phyloP scores from a whole-genome alignment of 1,139 yeast species.

The Pichia sp. region DNA sequence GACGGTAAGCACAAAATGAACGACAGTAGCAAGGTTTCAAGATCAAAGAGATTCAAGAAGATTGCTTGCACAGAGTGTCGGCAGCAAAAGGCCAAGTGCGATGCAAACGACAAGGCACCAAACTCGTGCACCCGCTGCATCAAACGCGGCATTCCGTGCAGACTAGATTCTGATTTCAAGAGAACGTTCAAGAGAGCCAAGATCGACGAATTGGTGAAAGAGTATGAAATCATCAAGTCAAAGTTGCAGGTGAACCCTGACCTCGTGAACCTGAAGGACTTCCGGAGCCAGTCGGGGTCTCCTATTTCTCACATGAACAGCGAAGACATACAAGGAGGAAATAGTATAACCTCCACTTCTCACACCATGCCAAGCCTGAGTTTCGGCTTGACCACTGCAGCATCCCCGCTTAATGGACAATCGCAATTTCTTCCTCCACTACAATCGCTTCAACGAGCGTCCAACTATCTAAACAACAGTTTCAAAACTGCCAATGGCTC shows the following conservation, averaged over 20 bases:
- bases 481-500: not conserved
- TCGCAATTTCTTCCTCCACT: slow-evolving; percentile 1
- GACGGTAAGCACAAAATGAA: not conserved
- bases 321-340: not conserved
- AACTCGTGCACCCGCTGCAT: slow-evolving; percentile 79
- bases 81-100: slow-evolving; percentile 89
- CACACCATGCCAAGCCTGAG: not conserved
- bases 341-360: not conserved
- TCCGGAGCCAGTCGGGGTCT: not conserved
- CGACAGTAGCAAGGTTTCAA: not conserved
- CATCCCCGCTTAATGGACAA: not conserved
- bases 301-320: not conserved
- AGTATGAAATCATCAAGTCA: slow-evolving; percentile 49
- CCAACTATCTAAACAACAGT: not conserved
- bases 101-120: slow-evolving; percentile 74
- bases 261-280: not conserved
- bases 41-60: slow-evolving; percentile 37
- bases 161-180: slow-evolving; percentile 74
- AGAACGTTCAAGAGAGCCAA: slow-evolving; percentile 86
- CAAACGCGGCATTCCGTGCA: slow-evolving; percentile 66
- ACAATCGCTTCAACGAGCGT: not conserved
- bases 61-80: slow-evolving; percentile 96
- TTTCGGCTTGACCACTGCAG: not conserved
- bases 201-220: slow-evolving; percentile 77
- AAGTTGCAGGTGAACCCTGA: slow-evolving; percentile 38